phyloP scores from a whole-genome alignment of 352 stramenopile genomes.

The Phytophthora multivora region DNA sequence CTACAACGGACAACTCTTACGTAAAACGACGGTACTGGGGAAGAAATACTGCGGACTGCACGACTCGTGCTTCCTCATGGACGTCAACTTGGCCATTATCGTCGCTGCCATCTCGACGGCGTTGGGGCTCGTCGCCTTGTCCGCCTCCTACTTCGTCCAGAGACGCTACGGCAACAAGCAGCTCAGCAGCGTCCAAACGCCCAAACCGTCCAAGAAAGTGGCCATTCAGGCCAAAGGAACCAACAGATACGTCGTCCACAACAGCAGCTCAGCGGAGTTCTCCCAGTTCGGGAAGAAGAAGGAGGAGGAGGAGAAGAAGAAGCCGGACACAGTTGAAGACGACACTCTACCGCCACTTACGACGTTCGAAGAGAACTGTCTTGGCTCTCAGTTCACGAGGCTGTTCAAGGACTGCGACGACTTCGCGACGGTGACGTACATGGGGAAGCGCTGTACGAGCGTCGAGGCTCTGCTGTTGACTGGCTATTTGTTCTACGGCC shows the following conservation, averaged over 20 bases:
- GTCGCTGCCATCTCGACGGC: constrained; percentile 16
- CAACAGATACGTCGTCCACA: constrained; percentile 14
- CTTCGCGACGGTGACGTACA: constrained; percentile 20
- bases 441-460: constrained; percentile 21
- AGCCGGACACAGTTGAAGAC: too few species aligned
- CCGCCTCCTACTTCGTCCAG: constrained; percentile 21
- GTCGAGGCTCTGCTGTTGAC: constrained; percentile 26
- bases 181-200: background rate
- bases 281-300: background rate
- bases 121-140: constrained; percentile 6
- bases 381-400: constrained; percentile 19
- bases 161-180: constrained; percentile 23
- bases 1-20: constrained; percentile 24
- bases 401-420: constrained; percentile 31
- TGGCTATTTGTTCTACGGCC: constrained; percentile 25
- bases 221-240: constrained; percentile 17
- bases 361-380: too few species aligned
- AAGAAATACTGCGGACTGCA: constrained; percentile 32
- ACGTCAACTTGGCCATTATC: constrained; percentile 18
- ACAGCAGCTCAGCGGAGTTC: constrained; percentile 1
- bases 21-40: constrained; percentile 18
- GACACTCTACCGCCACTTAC: too few species aligned
- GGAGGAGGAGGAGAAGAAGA: too few species aligned
- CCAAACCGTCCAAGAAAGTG: constrained; percentile 12
- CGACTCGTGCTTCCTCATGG: constrained; percentile 37